Base-by-base conservation (phyloP, 225 moss, liverwort and hornwort genomes). In the Marchantia paleacea region DNA sequence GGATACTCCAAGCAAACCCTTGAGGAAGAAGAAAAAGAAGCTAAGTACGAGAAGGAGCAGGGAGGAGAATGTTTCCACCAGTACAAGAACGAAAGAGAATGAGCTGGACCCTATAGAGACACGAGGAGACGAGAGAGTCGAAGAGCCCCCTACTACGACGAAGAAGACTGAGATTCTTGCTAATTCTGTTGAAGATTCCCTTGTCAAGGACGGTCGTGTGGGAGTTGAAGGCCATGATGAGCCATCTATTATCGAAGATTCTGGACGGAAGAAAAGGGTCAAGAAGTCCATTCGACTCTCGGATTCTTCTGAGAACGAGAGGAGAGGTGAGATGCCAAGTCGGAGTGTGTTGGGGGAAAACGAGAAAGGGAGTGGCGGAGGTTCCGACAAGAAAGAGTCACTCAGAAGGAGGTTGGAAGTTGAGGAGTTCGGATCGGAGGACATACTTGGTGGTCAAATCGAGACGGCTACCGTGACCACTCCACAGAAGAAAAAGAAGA, bases 11-110 rank as follows among this genome's bases (percentile, higher is more conserved):
- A 22, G n/a, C 3, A 71, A 69, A 28, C 10, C 18, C 12, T 1
- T 54, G 4, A 52, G 64, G 60, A 84, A 76, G 76, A 76, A 54
- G 55, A 84, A 76, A 71, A 76, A 54, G 55, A 68, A 66, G 48
- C 25, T 49, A 29, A 19, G 31, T 29, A 8, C 47, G 1, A 53
- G 75, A 77, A 62, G 55, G 12, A 10, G 13, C 6, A 62, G 58
- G 70, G 62, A 14, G 14, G 22, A 30, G 0, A 60, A 10, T n/a
- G n/a, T n/a, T n/a, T n/a, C n/a, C n/a, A n/a, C n/a, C 53, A 72
- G 22, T 8, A 53, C n/a, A 26, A 49, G 28, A 4, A 26, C 15
- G 8, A 19, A 69, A 48, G 69, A 22, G 60, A 28, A 24, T 47
- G 67, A 49, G 55, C 66, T 52, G 48, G 78, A 67, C 52, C 55